Evolutionary conservation across 2,329 filamentous ascomycete genomes (phyloP), one percentile per base, ranked within the genome.

Genomic region (Endocalyx cinctus): DNA sequence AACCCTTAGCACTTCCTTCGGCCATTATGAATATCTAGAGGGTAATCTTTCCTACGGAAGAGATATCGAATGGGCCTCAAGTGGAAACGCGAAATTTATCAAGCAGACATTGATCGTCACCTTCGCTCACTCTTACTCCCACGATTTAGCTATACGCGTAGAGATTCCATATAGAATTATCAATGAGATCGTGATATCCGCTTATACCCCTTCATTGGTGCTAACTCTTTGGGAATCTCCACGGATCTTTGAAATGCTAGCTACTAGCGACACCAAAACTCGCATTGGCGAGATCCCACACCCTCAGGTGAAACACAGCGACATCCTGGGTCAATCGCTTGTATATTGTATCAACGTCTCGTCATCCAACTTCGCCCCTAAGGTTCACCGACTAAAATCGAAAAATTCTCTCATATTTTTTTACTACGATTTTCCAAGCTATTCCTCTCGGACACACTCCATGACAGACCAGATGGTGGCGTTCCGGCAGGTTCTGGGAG

Each of bases 221-320:
- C 45, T 81, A 4, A 70, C 74, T 0, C 64, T 82, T 7, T 59
- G 49, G 14, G 65, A 70, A 18, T 63, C 73, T 2, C 75, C 75
- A 0, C 61, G 62, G 2, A 68, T 76, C 32, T 76, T 73, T 32
- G 45, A 50, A 31, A 17, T 26, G 8, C 22, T 39, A 2, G 26
- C 29, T 33, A 37, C 34, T 11, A 26, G 35, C 17, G 18, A n/a
- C 13, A 38, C 54, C 45, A 54, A 48, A 46, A 31, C 29, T 13
- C 58, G 66, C 8, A 37, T 59, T 8, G 43, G 42, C 4, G 41
- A 47, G 0, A 39, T 69, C 2, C 51, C 48, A 6, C 42, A 53
- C 17, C 17, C 26, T 1, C 42, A 39, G 4, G 17, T 31, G 2
- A 39, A 48, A 5, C 64, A 69, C 35, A 39, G 33, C 14, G 47